Evolutionary conservation across 2,329 filamentous ascomycete species (phyloP), one percentile per base, ranked within the genome.

Genomic region (Lecanicillium sp.): DNA sequence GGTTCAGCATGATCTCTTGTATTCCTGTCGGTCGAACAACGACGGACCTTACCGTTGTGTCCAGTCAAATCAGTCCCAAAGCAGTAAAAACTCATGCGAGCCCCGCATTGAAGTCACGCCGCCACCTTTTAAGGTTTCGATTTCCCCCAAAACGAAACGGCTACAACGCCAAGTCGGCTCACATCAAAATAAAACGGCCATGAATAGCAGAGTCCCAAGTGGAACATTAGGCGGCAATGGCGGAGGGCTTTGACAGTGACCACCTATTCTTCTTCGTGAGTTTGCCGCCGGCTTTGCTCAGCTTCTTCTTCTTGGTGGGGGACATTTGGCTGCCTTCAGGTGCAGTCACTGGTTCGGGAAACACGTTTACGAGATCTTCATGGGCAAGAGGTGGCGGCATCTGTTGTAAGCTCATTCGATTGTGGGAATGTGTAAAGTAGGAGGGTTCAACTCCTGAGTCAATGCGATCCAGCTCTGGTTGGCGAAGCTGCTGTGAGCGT

Each of bases 251-350:
- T 39, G 49, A 41, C 18, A 51, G 44, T 14, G 52, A 55, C 54
- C 54, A 58, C 12, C 56, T 51, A 27, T 43, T 55, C 50, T 54
- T 58, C 45, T 58, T 59, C 8, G 42, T 32, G 33, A 49, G 42
- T 42, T 58, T 58, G 13, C 43, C 41, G n/a, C 41, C 40, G 4
- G 39, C 40, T 35, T 45, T 45, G 22, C 9, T 28, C 3, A 36
- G 35, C 29, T 43, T 43, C 18, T 34, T 37, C 13, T 17, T 17
- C 34, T 33, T 42, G 35, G 25, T 29, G 15, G 29, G 33, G 9
- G 32, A 13, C 2, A 33, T 30, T n/a, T 37, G 38, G 19, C 20
- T 6, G 11, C 41, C 22, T 15, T 33, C 35, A 9, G 36, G 15
- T 4, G 40, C 37, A 22, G 38, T 25, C 9, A 32, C 35, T 3